phyloP scores from a whole-genome alignment of 1,139 yeast genomes.

The Protomyces gravidus region DNA sequence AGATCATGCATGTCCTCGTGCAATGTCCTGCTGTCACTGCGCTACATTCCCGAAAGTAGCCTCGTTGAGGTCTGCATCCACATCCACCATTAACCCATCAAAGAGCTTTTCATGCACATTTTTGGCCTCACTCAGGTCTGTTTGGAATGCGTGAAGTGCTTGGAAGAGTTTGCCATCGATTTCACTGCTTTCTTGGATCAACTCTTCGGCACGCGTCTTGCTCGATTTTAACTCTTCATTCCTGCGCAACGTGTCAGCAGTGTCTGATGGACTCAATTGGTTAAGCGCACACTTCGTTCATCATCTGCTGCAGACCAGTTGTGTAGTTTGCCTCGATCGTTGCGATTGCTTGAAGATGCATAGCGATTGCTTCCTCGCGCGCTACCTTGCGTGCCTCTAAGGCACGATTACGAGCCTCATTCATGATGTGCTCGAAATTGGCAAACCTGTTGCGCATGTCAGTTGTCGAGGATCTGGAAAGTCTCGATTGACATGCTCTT shows the following conservation, averaged over 20 bases:
- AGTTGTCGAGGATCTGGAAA: no score
- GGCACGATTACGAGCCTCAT: background rate
- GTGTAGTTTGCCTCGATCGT: background rate
- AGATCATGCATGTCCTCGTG: no score
- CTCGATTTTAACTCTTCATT: background rate
- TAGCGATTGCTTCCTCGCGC: background rate
- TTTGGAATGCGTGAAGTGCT: background rate
- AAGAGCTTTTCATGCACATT: background rate
- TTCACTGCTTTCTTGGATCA: background rate
- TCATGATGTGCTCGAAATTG: background rate
- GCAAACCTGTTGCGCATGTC: background rate
- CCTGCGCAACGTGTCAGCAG: background rate
- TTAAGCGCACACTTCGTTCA: no score
- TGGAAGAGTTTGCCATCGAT: background rate
- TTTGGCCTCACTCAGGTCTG: background rate
- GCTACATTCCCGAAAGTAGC: no score
- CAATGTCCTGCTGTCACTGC: no score
- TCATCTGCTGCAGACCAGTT: no score
- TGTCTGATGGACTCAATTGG: no score
- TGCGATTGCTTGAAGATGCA: background rate
- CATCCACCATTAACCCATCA: background rate
- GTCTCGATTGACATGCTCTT: no score
- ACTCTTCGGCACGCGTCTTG: background rate
- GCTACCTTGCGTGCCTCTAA: background rate
- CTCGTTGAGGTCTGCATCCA: no score